A percentile compares a stretch with the other conserved stretches of the same genome.
These are phyloP conservation scores for Anthracocystis walkeri DNA, from an alignment of 1,284 basidiomycete genomes.

Conservation along the genomic window DNA sequence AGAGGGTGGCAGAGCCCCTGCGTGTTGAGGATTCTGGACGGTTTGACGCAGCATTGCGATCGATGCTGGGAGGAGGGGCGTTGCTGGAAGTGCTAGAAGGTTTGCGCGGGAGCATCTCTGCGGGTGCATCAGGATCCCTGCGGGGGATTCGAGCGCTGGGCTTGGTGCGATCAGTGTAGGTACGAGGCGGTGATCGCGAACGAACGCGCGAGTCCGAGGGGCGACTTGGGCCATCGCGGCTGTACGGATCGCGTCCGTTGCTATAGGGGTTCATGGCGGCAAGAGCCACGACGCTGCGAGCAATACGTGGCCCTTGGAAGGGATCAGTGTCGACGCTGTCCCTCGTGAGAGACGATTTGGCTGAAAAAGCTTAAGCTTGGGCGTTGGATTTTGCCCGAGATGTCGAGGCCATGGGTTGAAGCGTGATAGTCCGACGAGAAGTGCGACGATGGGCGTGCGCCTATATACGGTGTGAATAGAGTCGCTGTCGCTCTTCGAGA, in stretches of 20 bases:
- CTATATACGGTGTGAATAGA: no score
- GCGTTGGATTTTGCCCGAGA: no score
- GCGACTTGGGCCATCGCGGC: slow-evolving; percentile 13
- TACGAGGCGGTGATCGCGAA: slow-evolving; percentile 21
- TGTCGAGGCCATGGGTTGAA: not conserved
- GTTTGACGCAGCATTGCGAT: slow-evolving; percentile 8
- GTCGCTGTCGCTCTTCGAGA: no score
- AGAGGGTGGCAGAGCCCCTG: not conserved
- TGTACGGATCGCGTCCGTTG: slow-evolving; percentile 14
- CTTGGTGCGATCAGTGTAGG: slow-evolving; percentile 2
- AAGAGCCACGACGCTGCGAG: slow-evolving; percentile 4
- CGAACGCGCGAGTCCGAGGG: slow-evolving; percentile 16
- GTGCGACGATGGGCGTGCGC: no score
- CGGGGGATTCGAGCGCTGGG: slow-evolving; percentile 1
- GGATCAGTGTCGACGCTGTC: not conserved
- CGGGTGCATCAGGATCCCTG: slow-evolving; percentile 16
- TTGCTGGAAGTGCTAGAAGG: slow-evolving; percentile 11
- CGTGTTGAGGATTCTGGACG: slow-evolving; percentile 2
- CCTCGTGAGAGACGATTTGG: not conserved
- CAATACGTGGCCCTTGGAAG: not conserved
- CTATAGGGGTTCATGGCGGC: slow-evolving; percentile 16
- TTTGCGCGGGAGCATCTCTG: slow-evolving; percentile 15
- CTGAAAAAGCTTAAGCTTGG: no score
- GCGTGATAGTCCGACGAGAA: no score
- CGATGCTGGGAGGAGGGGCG: slow-evolving; percentile 2